Percentiles rank a stretch among this genome's conserved stretches.
Evolutionary conservation across 805 yeast genomes (phyloP).

Genomic region (Saccharomycopsis olivae): DNA sequence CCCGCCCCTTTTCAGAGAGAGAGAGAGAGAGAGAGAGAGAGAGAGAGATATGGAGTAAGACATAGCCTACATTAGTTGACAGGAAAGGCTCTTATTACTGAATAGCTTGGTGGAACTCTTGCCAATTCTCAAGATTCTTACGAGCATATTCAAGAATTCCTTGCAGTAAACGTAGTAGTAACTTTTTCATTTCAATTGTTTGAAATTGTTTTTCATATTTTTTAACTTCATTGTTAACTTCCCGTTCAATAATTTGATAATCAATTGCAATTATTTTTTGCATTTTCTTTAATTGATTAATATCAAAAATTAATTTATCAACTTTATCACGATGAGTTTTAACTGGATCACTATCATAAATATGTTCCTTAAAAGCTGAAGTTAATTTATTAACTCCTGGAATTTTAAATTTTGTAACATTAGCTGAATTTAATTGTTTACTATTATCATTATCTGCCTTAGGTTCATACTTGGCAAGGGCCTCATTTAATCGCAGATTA

Average conservation of each 20-base stretch:
- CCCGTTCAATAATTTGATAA: slow-evolving; percentile 9
- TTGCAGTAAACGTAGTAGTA: slow-evolving; percentile 8
- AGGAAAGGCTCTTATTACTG: too few species aligned
- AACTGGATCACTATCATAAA: slow-evolving; percentile 18
- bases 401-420: slow-evolving; percentile 6
- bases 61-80: too few species aligned
- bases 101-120: slow-evolving; percentile 17
- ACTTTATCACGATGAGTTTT: slow-evolving; percentile 17
- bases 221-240: slow-evolving; percentile 9
- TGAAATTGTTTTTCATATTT: slow-evolving; percentile 14
- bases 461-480: slow-evolving; percentile 4
- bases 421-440: neutral
- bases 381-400: slow-evolving; percentile 17
- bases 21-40: too few species aligned
- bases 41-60: too few species aligned
- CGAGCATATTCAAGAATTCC: slow-evolving; percentile 10
- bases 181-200: slow-evolving; percentile 14
- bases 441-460: neutral
- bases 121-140: slow-evolving; percentile 17
- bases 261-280: slow-evolving; percentile 10
- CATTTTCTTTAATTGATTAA: slow-evolving; percentile 13
- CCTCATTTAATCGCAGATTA: slow-evolving; percentile 7
- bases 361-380: slow-evolving; percentile 16
- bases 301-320: slow-evolving; percentile 13
- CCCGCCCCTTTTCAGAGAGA: too few species aligned